phyloP scores from a whole-genome alignment of 306 rosid genomes.

The Inga laurina region DNA sequence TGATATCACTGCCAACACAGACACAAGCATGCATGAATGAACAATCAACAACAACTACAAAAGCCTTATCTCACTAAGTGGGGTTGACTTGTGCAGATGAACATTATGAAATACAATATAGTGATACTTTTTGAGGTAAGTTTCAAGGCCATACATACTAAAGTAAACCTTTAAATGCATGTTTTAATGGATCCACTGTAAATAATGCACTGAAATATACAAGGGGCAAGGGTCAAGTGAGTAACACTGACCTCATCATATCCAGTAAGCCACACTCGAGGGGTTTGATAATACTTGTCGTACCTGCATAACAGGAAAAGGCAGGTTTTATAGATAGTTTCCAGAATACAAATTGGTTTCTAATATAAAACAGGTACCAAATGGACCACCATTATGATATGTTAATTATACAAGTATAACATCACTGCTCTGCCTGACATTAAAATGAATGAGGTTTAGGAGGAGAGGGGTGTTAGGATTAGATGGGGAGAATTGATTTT shows the following conservation, averaged over 20 bases:
- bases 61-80: too few relatives aligned
- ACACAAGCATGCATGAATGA: background rate
- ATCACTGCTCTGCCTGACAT: background rate
- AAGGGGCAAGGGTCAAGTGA: conserved; percentile 20
- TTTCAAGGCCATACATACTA: background rate
- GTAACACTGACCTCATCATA: conserved; percentile 80
- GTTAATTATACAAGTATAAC: background rate
- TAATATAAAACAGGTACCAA: background rate
- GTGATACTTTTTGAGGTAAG: background rate
- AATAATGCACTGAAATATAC: conserved; percentile 8
- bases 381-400: background rate
- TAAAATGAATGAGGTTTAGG: background rate
- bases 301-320: conserved; percentile 57
- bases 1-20: background rate
- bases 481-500: too few relatives aligned
- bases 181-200: background rate
- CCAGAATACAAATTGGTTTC: conserved; percentile 22
- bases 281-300: conserved; percentile 97
- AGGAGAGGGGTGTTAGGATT: too few relatives aligned
- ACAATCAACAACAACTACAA: too few relatives aligned
- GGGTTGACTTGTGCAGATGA: too few relatives aligned
- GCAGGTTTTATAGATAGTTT: conserved; percentile 15
- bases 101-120: too few relatives aligned
- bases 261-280: conserved; percentile 98
- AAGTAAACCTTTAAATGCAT: background rate